A percentile compares a stretch with the other conserved stretches of the same genome.
These are phyloP conservation scores for Teratosphaeria gauchensis DNA, from an alignment of 2,329 filamentous ascomycete genomes.

Conservation along the genomic window DNA sequence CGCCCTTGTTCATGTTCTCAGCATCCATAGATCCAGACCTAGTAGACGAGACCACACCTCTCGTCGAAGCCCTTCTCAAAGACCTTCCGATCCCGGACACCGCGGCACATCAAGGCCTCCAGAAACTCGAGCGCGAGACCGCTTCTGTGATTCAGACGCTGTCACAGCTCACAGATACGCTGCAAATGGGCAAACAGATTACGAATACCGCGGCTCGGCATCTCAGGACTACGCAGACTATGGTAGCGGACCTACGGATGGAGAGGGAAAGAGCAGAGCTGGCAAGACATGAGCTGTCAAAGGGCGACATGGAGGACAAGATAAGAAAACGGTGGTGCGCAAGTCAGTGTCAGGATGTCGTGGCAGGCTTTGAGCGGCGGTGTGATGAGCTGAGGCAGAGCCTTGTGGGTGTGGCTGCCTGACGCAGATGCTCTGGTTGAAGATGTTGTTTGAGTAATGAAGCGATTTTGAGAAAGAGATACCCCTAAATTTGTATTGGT, in stretches of 20 bases:
- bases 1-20: conserved; percentile 48
- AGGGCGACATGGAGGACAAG: conserved; percentile 67
- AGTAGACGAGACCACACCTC: conserved; percentile 59
- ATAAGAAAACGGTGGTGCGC: conserved; percentile 72
- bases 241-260: conserved; percentile 72
- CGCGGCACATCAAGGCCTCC: conserved; percentile 55
- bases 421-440: neutral
- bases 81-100: conserved; percentile 58
- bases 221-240: conserved; percentile 70
- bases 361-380: conserved; percentile 84
- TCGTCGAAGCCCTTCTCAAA: conserved; percentile 56
- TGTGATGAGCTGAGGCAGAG: conserved; percentile 66
- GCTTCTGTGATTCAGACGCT: conserved; percentile 68
- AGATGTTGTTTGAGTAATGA: neutral
- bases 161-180: conserved; percentile 76
- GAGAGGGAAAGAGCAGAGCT: conserved; percentile 78
- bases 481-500: neutral
- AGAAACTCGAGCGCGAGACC: conserved; percentile 57
- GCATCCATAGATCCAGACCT: conserved; percentile 51
- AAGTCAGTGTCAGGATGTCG: conserved; percentile 73
- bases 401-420: conserved; percentile 5
- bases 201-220: conserved; percentile 72
- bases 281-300: conserved; percentile 70
- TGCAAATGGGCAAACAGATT: conserved; percentile 89
- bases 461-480: neutral